Evolutionary conservation across 139 green algal genomes (phyloP), one percentile per base, ranked within the genome.

Genomic region (Nannochloris sp.): DNA sequence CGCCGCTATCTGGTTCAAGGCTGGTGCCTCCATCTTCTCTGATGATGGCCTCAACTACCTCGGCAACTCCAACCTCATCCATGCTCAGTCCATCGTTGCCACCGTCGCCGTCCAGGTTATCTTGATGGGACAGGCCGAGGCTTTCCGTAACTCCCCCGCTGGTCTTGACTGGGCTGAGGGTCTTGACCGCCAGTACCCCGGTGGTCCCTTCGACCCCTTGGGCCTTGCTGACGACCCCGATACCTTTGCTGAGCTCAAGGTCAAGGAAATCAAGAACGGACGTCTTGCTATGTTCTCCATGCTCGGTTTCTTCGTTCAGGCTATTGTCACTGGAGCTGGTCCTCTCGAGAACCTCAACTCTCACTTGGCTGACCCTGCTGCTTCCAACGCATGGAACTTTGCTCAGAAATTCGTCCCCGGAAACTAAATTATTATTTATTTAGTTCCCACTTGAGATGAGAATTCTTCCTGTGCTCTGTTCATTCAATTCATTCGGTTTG

Each of bases 21-120:
- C 89, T 70, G 92, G 92, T 44, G 80, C 89, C 54, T 76, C 89
- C 74, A 97, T 97, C 85, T 96, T 97, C 78, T 58, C 70, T 34
- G 54, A 67, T 24, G 84, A 86, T 32, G 92, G 88, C 29, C 84
- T 96, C 27, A 81, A 96, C 87, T 96, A 96, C 85, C 81, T 96
- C 64, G 92, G 92, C 83, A 97, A 95, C 90, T 68, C 85, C 53
- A 77, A 60, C 74, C 82, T 98, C 60, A 80, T 98, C 64, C 92
- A 98, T 74, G 92, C 93, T 33, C 86, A 97, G 86, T 88, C 73
- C 81, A 96, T 97, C 72, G 68, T 97, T 25, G 92, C 90, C 64
- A 97, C 85, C 65, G 77, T 96, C 45, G 87, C 77, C 44, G 67
- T 66, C 73, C 92, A 97, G 90, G 90, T 96, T 63, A 51, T 81